Evolutionary conservation across 352 stramenopile genomes (phyloP), one percentile per base, ranked within the genome.

Genomic region (Globisporangium spiculum): DNA sequence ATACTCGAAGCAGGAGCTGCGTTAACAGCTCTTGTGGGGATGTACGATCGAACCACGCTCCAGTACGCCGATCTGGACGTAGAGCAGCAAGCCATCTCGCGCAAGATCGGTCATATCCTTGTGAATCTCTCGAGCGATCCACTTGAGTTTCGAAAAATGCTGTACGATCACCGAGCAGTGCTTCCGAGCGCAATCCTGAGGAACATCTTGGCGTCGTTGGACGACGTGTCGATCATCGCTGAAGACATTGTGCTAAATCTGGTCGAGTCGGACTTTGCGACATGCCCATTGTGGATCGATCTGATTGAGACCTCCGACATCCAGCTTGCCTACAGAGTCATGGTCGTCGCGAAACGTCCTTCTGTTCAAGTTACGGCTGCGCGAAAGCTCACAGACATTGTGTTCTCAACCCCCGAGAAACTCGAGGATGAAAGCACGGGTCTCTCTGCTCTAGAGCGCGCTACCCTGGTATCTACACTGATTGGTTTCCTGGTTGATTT

Each of bases 201-300:
- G 34, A 94, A 92, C 64, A 79, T 94, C 20, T 62, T 93, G 36
- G 89, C 84, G 7, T 48, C 77, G 4, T 54, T 73, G 10, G 72
- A 77, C 2, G 77, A 87, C 20, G 81, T 93, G 4, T 76, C 83
- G 4, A 65, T 78, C 18, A 89, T 75, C 6, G 87, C 87, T 0
- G 87, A 93, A 65, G 78, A 90, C 53, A 89, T 93, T 12, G 81
- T 93, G 4, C 66, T 87, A 16, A 89, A 90, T 46, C 79, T 94
- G 9, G 87, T 93, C 16, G 83, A 90, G 62, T 91, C 84, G 14
- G 87, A 94, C 63, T 94, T 92, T 58, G 83, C 85, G 14, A 93
- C 84, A 32, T 94, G 87, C 56, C 87, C 87, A 8, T 63, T 94
- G n/a, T 94, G 87, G 87, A 72, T 89, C 44, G 71, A 91, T 64